Conservation (phyloP, 495 filamentous ascomycete species). For the Trichoderma virens region DNA sequence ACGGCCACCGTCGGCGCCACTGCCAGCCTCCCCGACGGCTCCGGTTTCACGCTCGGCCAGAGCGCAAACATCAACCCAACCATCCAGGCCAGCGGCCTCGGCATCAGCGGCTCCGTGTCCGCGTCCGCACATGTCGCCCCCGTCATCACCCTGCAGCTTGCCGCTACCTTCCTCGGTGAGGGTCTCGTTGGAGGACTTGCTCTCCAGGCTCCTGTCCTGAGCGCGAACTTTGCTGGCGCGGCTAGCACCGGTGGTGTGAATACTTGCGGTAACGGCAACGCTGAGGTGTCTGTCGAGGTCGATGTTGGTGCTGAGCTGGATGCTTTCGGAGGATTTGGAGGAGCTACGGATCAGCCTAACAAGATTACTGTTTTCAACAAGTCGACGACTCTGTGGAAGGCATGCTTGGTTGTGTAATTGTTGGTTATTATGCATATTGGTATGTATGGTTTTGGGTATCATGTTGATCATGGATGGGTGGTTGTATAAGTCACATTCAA, state of each 20-base stretch:
- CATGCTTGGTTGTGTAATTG: neutral
- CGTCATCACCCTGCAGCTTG: neutral
- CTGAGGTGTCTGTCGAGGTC: neutral
- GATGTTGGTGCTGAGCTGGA: constrained; percentile 9
- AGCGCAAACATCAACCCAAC: neutral
- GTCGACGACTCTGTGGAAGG: neutral
- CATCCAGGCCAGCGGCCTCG: neutral
- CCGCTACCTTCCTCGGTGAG: constrained; percentile 5
- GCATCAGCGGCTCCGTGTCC: neutral
- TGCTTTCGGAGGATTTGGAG: constrained; percentile 9
- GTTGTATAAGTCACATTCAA: too few relatives aligned
- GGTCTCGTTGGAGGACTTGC: constrained; percentile 4
- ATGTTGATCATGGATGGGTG: neutral
- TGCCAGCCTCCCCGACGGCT: constrained; percentile 8
- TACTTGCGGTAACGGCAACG: constrained; percentile 1
- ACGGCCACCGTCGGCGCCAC: neutral
- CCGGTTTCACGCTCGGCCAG: constrained; percentile 3
- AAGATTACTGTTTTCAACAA: neutral
- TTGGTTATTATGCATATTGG: neutral
- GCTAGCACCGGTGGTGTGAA: neutral
- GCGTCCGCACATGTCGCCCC: neutral
- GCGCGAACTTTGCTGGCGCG: neutral
- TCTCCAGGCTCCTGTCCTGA: constrained; percentile 1
- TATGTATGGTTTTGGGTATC: neutral
- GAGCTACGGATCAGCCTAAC: neutral